A percentile compares a stretch with the other conserved stretches of the same genome.
Evolutionary conservation across 495 filamentous ascomycete genomes (phyloP).

Genomic region (Daldinia vernicosa): DNA sequence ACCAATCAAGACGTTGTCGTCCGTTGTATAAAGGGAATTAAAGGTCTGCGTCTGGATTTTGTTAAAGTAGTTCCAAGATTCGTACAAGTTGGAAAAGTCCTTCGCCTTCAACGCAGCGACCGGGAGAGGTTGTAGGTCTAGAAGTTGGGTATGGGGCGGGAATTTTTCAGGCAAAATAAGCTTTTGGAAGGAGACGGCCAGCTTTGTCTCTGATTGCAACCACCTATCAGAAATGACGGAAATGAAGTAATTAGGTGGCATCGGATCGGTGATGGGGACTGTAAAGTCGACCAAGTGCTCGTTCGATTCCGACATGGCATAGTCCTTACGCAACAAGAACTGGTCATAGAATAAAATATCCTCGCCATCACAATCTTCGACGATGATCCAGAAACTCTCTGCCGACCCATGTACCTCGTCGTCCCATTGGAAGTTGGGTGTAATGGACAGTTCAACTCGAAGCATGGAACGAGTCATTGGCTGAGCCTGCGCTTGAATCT

Average conservation of each 20-base stretch:
- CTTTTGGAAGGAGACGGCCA: conserved; percentile 94
- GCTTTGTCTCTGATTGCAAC: conserved; percentile 96
- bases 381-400: conserved; percentile 95
- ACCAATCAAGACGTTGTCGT: conserved; percentile 93
- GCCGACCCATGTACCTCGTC: conserved; percentile 84
- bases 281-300: conserved; percentile 98
- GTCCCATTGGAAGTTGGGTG: conserved; percentile 97
- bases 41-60: conserved; percentile 98
- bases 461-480: conserved; percentile 96
- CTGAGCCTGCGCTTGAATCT: conserved; percentile 90
- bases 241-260: conserved; percentile 99
- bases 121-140: conserved; percentile 90
- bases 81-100: conserved; percentile 84
- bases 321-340: conserved; percentile 88
- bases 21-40: conserved; percentile 85
- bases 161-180: conserved; percentile 94
- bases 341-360: conserved; percentile 96
- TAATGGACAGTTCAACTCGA: conserved; percentile 90
- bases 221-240: conserved; percentile 92
- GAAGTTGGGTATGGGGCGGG: conserved; percentile 86
- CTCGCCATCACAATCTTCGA: conserved; percentile 97
- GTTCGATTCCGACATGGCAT: conserved; percentile 79
- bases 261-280: conserved; percentile 93
- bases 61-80: conserved; percentile 89
- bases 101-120: conserved; percentile 86